phyloP scores from a whole-genome alignment of 2,329 filamentous ascomycete species.

The Talaromyces rugulosus region DNA sequence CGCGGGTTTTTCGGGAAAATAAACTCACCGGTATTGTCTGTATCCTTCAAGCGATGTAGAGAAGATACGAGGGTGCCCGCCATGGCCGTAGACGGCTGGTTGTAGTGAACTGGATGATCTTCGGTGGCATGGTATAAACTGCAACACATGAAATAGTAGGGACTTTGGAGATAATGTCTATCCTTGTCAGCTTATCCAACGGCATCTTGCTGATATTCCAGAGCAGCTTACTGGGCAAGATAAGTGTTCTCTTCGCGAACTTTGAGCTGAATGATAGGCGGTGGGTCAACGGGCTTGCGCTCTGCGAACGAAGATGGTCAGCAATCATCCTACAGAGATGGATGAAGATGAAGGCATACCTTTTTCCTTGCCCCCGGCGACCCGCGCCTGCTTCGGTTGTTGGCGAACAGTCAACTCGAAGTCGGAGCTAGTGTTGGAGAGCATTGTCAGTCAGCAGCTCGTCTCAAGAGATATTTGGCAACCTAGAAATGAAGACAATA shows the following conservation, averaged over 20 bases:
- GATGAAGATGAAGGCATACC: constrained; percentile 40
- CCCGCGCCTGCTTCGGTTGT: constrained; percentile 62
- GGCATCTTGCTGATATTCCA: constrained; percentile 15
- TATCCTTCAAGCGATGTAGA: constrained; percentile 75
- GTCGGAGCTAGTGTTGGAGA: constrained; percentile 46
- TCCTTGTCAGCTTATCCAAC: constrained; percentile 7
- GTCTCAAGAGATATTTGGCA: not conserved
- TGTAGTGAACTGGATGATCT: constrained; percentile 38
- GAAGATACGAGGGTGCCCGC: constrained; percentile 75
- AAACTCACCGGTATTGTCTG: constrained; percentile 57
- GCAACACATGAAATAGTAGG: constrained; percentile 61
- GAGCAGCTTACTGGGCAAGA: constrained; percentile 55
- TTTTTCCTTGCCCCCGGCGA: constrained; percentile 71
- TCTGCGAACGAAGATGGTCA: constrained; percentile 43
- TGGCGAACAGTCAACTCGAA: constrained; percentile 60
- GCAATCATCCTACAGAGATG: not conserved
- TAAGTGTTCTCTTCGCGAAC: constrained; percentile 46
- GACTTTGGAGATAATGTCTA: constrained; percentile 60
- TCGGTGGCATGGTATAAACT: constrained; percentile 51
- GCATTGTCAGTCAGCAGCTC: constrained; percentile 31
- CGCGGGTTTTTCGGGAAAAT: not conserved
- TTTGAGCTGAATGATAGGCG: constrained; percentile 72
- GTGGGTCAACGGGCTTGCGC: constrained; percentile 80
- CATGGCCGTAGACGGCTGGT: constrained; percentile 50
- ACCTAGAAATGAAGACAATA: constrained; percentile 4